phyloP scores from a whole-genome alignment of 441 rosid species.

The Erodium texanum region DNA sequence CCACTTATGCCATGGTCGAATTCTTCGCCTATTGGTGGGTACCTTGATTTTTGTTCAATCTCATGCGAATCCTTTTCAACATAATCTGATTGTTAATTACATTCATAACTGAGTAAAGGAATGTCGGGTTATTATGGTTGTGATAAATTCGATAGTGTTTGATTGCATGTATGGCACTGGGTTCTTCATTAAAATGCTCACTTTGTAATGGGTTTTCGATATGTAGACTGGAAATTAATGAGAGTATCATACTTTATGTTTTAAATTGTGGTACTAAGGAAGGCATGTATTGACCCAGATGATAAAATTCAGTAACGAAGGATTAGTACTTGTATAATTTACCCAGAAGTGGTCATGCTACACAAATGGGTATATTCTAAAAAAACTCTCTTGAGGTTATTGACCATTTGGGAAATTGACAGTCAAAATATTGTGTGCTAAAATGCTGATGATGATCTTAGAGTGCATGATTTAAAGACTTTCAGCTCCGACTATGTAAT shows the following conservation, averaged over 20 bases:
- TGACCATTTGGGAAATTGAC: not conserved
- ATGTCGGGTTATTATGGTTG: not conserved
- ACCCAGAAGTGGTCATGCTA: not conserved
- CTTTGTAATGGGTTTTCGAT: no score
- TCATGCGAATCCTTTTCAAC: not conserved
- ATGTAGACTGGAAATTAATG: no score
- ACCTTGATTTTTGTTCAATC: not conserved
- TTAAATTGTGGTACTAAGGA: no score
- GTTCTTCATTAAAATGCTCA: no score
- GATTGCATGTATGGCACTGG: not conserved
- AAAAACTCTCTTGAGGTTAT: not conserved
- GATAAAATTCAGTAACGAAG: not conserved
- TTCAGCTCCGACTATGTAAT: no score
- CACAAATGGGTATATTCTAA: not conserved
- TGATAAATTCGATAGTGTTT: not conserved
- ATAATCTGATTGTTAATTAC: no score
- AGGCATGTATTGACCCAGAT: not conserved
- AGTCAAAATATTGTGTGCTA: not conserved
- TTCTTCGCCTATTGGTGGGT: slow-evolving; percentile 89
- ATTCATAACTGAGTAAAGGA: no score
- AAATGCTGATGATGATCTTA: not conserved
- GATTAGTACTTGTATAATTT: not conserved
- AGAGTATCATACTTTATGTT: no score
- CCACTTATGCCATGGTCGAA: slow-evolving; percentile 66
- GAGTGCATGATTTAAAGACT: not conserved